These are phyloP conservation scores for Aspergillus pseudonomiae DNA, from an alignment of 2,329 filamentous ascomycete genomes.

Conservation along the genomic window DNA sequence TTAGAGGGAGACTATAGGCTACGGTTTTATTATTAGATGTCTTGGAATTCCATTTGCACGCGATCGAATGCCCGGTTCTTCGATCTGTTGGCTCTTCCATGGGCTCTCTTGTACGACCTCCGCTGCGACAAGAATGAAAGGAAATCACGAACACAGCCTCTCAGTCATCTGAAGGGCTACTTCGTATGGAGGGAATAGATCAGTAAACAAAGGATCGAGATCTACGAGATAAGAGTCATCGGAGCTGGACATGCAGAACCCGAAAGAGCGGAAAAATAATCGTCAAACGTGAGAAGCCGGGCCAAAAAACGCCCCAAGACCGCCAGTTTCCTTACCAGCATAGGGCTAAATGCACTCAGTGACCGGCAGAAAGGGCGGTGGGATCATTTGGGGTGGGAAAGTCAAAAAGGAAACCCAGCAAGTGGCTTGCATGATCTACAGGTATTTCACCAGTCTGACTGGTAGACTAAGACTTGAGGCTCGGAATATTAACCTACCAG, in stretches of 20 bases:
- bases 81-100: background rate
- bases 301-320: slow-evolving; percentile 3
- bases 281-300: background rate
- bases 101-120: background rate
- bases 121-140: background rate
- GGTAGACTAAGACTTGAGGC: slow-evolving; percentile 12
- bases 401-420: background rate
- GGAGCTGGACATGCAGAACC: background rate
- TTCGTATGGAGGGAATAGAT: background rate
- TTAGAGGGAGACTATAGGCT: background rate
- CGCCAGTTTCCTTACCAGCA: slow-evolving; percentile 5
- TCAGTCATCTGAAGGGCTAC: background rate
- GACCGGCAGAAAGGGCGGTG: slow-evolving; percentile 13
- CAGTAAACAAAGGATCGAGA: background rate
- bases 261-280: background rate
- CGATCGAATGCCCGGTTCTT: background rate
- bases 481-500: slow-evolving; percentile 1
- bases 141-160: background rate
- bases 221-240: slow-evolving; percentile 2
- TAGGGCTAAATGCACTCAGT: slow-evolving; percentile 7
- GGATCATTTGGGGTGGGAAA: background rate
- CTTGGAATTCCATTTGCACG: too few relatives aligned
- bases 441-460: background rate
- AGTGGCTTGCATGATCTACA: slow-evolving; percentile 13
- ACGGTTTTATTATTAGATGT: background rate